Conservation (phyloP, 768 basidiomycete species). For the Wakefieldia striispora region DNA sequence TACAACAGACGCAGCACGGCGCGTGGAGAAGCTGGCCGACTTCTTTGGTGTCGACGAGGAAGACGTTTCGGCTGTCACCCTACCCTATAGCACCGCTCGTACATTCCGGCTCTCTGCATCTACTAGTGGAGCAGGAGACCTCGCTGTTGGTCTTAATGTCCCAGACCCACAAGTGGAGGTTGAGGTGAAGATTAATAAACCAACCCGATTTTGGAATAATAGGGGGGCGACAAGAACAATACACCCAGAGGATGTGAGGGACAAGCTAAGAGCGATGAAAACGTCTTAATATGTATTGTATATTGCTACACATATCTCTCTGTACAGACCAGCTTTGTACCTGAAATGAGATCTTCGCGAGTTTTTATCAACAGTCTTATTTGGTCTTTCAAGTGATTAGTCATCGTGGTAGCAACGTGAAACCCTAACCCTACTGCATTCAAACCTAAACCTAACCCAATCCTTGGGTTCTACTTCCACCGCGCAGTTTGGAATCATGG, state of each 20-base stretch:
- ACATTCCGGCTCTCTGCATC: background rate
- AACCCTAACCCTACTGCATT: slow-evolving; percentile 19
- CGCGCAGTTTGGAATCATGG: slow-evolving; percentile 15
- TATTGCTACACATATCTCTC: background rate
- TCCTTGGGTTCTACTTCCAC: slow-evolving; percentile 24
- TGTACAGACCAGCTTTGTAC: too few species aligned
- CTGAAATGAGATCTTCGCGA: background rate
- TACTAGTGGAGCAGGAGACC: slow-evolving; percentile 2
- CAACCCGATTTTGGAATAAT: slow-evolving; percentile 41
- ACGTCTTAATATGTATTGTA: slow-evolving; percentile 15
- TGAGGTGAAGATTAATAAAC: slow-evolving; percentile 39
- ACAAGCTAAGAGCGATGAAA: slow-evolving; percentile 43
- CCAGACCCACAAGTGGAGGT: slow-evolving; percentile 22
- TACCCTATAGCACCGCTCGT: background rate
- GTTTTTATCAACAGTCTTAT: too few species aligned
- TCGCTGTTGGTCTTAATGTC: background rate
- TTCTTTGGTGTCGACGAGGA: slow-evolving; percentile 17
- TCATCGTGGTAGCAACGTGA: background rate
- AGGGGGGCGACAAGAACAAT: slow-evolving; percentile 30
- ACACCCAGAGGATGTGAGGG: slow-evolving; percentile 42
- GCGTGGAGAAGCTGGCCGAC: slow-evolving; percentile 12
- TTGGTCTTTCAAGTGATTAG: background rate
- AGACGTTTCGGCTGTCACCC: slow-evolving; percentile 1
- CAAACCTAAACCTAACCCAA: slow-evolving; percentile 34
- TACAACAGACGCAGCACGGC: slow-evolving; percentile 8